Percentiles rank a stretch among this genome's conserved stretches.
phyloP scores from a whole-genome alignment of 2,329 filamentous ascomycete genomes.

The Aspergillus japonicus region DNA sequence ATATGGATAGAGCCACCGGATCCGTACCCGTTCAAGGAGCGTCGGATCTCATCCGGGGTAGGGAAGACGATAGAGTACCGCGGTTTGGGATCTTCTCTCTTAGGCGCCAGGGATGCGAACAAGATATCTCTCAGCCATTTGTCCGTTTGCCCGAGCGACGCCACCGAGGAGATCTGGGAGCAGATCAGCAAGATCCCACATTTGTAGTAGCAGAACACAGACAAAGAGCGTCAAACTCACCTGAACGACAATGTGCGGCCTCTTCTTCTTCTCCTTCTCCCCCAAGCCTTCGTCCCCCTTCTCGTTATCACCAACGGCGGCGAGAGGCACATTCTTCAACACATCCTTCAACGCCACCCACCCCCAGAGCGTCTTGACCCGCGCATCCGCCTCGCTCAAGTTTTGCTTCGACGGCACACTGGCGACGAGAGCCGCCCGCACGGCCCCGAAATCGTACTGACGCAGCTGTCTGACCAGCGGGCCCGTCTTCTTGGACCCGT shows the following conservation, averaged over 20 bases:
- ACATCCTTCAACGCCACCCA: slow-evolving; percentile 68
- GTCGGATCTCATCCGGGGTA: slow-evolving; percentile 73
- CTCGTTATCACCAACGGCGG: slow-evolving; percentile 21
- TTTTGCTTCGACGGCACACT: slow-evolving; percentile 71
- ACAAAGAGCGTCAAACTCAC: slow-evolving; percentile 21
- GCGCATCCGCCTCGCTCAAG: slow-evolving; percentile 40
- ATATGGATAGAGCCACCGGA: slow-evolving; percentile 81
- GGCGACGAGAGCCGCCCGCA: slow-evolving; percentile 72
- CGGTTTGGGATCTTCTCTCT: slow-evolving; percentile 5
- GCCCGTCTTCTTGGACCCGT: slow-evolving; percentile 58
- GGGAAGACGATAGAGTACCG: slow-evolving; percentile 75
- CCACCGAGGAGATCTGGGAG: slow-evolving; percentile 75
- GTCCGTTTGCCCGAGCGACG: slow-evolving; percentile 69
- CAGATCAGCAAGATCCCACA: not conserved
- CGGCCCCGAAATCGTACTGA: slow-evolving; percentile 65
- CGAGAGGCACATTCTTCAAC: slow-evolving; percentile 55
- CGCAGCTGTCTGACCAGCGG: slow-evolving; percentile 58
- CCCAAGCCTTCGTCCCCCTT: no score
- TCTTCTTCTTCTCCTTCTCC: slow-evolving; percentile 14
- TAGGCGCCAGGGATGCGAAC: slow-evolving; percentile 48
- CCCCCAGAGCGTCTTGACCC: slow-evolving; percentile 64
- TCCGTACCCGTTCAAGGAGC: slow-evolving; percentile 72
- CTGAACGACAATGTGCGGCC: slow-evolving; percentile 40
- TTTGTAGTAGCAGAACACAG: no score
- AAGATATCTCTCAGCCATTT: slow-evolving; percentile 69